Base-by-base conservation (phyloP, 768 basidiomycete genomes). In the Jaapia argillacea region DNA sequence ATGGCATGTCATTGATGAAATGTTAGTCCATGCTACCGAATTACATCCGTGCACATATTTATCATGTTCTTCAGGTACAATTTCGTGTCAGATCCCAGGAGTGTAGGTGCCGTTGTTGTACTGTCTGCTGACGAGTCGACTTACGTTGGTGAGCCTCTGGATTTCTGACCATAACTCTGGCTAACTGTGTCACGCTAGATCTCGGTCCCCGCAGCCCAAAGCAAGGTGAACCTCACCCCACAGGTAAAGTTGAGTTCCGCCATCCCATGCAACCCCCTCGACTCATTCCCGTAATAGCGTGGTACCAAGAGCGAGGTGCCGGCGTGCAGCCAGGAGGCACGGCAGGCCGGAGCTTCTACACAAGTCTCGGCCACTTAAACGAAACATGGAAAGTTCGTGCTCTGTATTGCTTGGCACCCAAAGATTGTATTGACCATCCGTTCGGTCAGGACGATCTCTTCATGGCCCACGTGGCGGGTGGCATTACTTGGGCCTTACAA, bases 301-400 rank as follows among this genome's bases (percentile, higher is more conserved):
- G 87, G 88, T 90, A 74, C 57, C 87, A 89, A 59, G 79, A 82
- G 49, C 72, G 68, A 2, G 84, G 84, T 14, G 77, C 80, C 23
- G 37, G 37, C 20, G 37, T 38, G 10, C 10, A 38, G 37, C 12
- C 13, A 12, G 20, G 20, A 6, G 37, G 57, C 46, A 1, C 24
- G 53, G 57, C 63, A 1, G 68, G 66, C 6, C 47, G 68, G 38
- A 62, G 61, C 28, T 69, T 63, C 53, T 68, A 64, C 49, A 68
- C 68, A 1, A 62, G 63, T 16, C 57, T 69, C 6, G 68, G 68
- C 3, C 68, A 69, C 45, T 44, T 55, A 6, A 62, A 62, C 47
- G 52, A 54, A 16, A 66, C 63, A 37, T 59, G 57, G 57, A 48
- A 89, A 16, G 28, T 33, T 10, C 28, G 28, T 33, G 10, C 16